These are phyloP conservation scores for Myxozyma sirexii DNA, from an alignment of 805 yeast species.

Conservation along the genomic window DNA sequence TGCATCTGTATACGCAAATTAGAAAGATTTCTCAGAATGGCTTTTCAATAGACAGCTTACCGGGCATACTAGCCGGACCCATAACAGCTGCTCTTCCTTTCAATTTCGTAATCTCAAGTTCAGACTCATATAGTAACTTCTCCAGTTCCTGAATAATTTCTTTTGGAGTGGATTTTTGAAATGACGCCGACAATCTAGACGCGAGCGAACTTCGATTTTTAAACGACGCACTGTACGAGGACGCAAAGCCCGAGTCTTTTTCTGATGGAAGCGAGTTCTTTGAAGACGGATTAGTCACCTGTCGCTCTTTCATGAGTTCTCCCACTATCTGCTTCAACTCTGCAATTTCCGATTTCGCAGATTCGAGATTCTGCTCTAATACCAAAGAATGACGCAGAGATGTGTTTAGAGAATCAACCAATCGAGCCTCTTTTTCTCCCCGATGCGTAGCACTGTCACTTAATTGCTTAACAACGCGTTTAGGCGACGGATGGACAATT, in stretches of 20 bases:
- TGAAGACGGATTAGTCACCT: not conserved
- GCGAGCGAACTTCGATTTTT: too few relatives aligned
- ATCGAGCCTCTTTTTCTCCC: not conserved
- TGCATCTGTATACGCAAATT: constrained; percentile 13
- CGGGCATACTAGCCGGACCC: constrained; percentile 31
- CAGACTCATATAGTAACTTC: constrained; percentile 13
- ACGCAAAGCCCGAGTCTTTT: too few relatives aligned
- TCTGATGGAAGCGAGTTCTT: too few relatives aligned
- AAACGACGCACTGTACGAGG: too few relatives aligned
- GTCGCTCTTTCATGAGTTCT: not conserved
- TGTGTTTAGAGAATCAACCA: constrained; percentile 10
- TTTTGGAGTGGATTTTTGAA: not conserved
- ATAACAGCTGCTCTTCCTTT: constrained; percentile 20
- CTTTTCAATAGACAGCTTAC: constrained; percentile 1
- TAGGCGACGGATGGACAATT: constrained; percentile 3
- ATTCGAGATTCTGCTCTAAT: constrained; percentile 21
- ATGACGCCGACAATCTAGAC: not conserved
- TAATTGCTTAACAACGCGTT: not conserved
- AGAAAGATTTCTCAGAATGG: too few relatives aligned
- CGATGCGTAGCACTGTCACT: not conserved
- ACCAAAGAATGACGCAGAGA: constrained; percentile 18
- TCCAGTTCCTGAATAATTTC: constrained; percentile 22
- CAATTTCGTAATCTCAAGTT: constrained; percentile 10
- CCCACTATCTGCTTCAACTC: constrained; percentile 9
- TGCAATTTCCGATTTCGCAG: constrained; percentile 20